Base-by-base conservation (phyloP, 2,329 filamentous ascomycete species). In the Dryadomyces quercus-mongolicae region DNA sequence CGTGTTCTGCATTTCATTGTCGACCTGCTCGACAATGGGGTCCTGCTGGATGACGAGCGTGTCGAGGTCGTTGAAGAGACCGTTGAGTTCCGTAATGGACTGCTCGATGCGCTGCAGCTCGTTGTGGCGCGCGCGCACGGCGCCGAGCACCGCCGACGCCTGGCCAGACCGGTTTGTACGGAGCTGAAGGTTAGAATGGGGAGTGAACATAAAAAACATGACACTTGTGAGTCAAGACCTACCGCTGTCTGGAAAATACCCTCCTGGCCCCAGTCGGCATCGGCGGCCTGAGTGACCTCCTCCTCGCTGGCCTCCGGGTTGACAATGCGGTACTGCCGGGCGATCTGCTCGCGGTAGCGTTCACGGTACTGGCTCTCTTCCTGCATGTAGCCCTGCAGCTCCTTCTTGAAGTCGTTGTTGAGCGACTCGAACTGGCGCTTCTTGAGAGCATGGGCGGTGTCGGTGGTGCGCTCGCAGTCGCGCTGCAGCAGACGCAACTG, bases 171-270 rank as follows among this genome's bases (percentile, higher is more conserved):
- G 85, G 74, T 88, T 90, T 62, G 77, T 81, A 64, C 82, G 83
- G 63, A 91, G 81, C 85, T 90, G 60, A 22, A 55, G 40, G 31
- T 47, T 48, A 50, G 36, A 22, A 53, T n/a, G n/a, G 10, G 46
- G n/a, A 22, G 40, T 4, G 40, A 49, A n/a, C 6, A n/a, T 8
- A 13, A 16, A 20, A n/a, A n/a, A n/a, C n/a, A n/a, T n/a, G n/a
- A n/a, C n/a, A n/a, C n/a, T n/a, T n/a, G n/a, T n/a, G n/a, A n/a
- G n/a, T n/a, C n/a, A n/a, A n/a, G n/a, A 9, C 82, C 68, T 77
- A 92, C 87, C 56, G 87, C 87, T 55, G 82, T 85, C 69, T 90
- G 85, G 72, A 92, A 93, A 54, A 93, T 83, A 63, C 86, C 85
- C 71, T 91, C 84, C 56, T 86, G 80, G 53, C 84, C 81, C 84